Conservation (phyloP, 495 filamentous ascomycete genomes). For the Hypoxylon trugodes region DNA sequence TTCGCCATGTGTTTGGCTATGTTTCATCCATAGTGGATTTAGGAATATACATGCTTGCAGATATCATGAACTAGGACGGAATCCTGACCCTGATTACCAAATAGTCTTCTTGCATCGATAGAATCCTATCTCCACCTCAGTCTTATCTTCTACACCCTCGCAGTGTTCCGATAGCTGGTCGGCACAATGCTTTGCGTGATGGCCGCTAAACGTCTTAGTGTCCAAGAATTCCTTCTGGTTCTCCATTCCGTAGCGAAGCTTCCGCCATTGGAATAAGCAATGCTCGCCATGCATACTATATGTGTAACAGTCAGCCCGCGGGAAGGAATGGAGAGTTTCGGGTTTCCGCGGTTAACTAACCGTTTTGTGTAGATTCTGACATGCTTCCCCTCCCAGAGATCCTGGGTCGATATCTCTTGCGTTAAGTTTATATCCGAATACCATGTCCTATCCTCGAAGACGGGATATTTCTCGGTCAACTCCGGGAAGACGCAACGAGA, state of each 20-base stretch:
- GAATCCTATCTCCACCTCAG: conserved; percentile 25
- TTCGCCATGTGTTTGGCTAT: not conserved
- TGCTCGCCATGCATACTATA: conserved; percentile 25
- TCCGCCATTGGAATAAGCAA: conserved; percentile 30
- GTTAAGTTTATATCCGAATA: conserved; percentile 27
- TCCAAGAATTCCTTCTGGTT: conserved; percentile 25
- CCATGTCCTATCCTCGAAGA: conserved; percentile 25
- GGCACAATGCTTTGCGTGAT: conserved; percentile 30
- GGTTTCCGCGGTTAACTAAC: not conserved
- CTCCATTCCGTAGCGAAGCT: conserved; percentile 25
- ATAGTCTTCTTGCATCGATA: conserved; percentile 28
- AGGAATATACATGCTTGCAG: not conserved
- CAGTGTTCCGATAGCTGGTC: conserved; percentile 28
- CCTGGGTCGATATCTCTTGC: conserved; percentile 3
- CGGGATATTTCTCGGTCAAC: conserved; percentile 25
- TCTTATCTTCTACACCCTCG: conserved; percentile 23
- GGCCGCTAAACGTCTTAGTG: conserved; percentile 25
- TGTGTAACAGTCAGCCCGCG: conserved; percentile 1
- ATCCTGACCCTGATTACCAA: conserved; percentile 23
- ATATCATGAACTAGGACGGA: not conserved
- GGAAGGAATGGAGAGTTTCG: not conserved
- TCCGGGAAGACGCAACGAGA: conserved; percentile 29
- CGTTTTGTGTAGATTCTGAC: conserved; percentile 19
- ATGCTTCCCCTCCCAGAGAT: conserved; percentile 30
- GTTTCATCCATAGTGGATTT: not conserved